These are phyloP conservation scores for Allium fistulosum DNA, from an alignment of 106 monocot genomes.

Conservation along the genomic window DNA sequence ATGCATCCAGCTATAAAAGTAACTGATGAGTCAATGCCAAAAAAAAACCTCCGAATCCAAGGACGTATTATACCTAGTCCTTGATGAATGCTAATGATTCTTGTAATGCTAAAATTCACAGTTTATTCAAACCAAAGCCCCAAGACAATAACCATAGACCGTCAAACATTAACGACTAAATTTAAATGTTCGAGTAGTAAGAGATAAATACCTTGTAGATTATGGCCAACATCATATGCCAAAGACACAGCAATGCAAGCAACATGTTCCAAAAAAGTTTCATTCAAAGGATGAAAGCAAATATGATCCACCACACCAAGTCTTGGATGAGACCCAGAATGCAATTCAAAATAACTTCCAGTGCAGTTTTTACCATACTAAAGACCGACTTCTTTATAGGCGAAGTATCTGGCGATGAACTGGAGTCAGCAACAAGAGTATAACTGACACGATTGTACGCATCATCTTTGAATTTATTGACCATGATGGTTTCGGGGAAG, in stretches of 20 bases:
- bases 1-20: too few relatives aligned
- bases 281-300: constrained; percentile 66
- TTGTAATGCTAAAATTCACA: too few relatives aligned
- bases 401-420: neutral
- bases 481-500: constrained; percentile 22
- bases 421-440: constrained; percentile 52
- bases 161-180: neutral
- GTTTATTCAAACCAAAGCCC: too few relatives aligned
- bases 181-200: neutral
- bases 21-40: too few relatives aligned
- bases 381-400: constrained; percentile 35
- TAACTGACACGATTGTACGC: constrained; percentile 81
- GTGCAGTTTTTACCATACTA: constrained; percentile 55
- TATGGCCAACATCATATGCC: constrained; percentile 51
- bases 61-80: too few relatives aligned
- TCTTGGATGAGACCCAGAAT: constrained; percentile 67
- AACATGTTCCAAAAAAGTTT: constrained; percentile 33
- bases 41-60: too few relatives aligned
- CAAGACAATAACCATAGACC: too few relatives aligned
- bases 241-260: constrained; percentile 42
- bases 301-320: constrained; percentile 86
- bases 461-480: constrained; percentile 70
- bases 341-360: constrained; percentile 39
- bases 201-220: constrained; percentile 48
- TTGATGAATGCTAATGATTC: too few relatives aligned